Conservation (phyloP, 306 rosid genomes). For the Cotoneaster glaucophyllus region DNA sequence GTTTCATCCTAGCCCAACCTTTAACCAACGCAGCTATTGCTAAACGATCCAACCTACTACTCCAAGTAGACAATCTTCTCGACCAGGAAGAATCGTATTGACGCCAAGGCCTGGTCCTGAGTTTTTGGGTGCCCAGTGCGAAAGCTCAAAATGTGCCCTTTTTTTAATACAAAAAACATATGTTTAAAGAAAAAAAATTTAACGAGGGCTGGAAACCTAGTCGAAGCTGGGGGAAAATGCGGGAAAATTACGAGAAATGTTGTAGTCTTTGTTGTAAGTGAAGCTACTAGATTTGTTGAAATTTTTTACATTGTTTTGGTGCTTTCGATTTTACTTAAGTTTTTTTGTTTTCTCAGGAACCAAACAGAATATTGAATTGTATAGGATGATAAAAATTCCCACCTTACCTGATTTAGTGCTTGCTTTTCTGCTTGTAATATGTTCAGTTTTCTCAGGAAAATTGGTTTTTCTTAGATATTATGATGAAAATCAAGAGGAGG, state of each 20-base stretch:
- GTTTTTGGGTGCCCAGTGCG: no score
- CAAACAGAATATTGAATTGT: not conserved
- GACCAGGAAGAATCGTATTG: no score
- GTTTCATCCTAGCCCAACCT: no score
- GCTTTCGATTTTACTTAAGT: not conserved
- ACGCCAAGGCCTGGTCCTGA: no score
- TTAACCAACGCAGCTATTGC: no score
- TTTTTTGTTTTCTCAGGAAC: not conserved
- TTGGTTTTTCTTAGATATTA: constrained; percentile 2
- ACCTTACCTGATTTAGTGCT: not conserved
- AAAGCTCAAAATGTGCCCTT: no score
- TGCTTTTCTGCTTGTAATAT: constrained; percentile 1
- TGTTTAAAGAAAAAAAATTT: no score
- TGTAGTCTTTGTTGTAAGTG: not conserved
- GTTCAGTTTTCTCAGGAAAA: not conserved
- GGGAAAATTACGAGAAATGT: not conserved
- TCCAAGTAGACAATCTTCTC: no score
- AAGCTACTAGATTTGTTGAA: not conserved
- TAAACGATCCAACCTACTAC: no score
- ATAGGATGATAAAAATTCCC: not conserved
- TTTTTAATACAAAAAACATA: no score
- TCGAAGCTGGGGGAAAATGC: not conserved
- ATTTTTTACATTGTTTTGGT: not conserved
- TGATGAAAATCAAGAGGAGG: constrained; percentile 17
- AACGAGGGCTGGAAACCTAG: no score